phyloP scores from a whole-genome alignment of 768 basidiomycete species.

The Erythrobasidium yunnanense region DNA sequence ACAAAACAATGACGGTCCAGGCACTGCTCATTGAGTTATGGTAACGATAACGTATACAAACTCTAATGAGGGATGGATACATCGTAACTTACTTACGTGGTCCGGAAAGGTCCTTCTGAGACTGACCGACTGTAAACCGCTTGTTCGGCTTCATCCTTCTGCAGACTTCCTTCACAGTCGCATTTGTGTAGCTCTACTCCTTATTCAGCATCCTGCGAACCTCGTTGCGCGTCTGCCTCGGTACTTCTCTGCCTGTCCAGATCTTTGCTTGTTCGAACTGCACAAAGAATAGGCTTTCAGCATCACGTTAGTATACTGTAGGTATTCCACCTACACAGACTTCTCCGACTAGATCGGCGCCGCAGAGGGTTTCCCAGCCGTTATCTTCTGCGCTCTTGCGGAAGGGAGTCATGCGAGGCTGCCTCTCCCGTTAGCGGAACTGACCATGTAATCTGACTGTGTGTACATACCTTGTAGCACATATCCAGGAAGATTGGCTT shows the following conservation, averaged over 20 bases:
- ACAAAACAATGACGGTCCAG: too few species aligned
- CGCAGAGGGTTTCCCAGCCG: not conserved
- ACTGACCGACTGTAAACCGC: too few species aligned
- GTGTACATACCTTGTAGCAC: not conserved
- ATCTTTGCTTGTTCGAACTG: slow-evolving; percentile 17
- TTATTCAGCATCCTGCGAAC: too few species aligned
- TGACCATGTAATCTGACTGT: not conserved
- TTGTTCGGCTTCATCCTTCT: too few species aligned
- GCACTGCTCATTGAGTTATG: too few species aligned
- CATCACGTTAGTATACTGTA: not conserved
- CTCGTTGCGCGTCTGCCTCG: too few species aligned
- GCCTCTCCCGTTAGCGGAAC: not conserved
- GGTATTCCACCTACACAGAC: not conserved
- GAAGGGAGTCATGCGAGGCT: slow-evolving; percentile 1
- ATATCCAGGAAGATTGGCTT: slow-evolving; percentile 8
- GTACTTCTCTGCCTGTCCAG: not conserved
- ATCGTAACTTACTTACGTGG: too few species aligned
- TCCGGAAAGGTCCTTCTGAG: too few species aligned
- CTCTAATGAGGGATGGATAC: too few species aligned
- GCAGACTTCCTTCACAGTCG: too few species aligned
- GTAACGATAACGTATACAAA: too few species aligned
- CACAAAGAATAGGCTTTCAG: not conserved
- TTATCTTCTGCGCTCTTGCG: not conserved
- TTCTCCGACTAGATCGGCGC: not conserved
- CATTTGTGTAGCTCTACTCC: too few species aligned